phyloP scores from a whole-genome alignment of 2,329 filamentous ascomycete species.

The Fusarium poae region DNA sequence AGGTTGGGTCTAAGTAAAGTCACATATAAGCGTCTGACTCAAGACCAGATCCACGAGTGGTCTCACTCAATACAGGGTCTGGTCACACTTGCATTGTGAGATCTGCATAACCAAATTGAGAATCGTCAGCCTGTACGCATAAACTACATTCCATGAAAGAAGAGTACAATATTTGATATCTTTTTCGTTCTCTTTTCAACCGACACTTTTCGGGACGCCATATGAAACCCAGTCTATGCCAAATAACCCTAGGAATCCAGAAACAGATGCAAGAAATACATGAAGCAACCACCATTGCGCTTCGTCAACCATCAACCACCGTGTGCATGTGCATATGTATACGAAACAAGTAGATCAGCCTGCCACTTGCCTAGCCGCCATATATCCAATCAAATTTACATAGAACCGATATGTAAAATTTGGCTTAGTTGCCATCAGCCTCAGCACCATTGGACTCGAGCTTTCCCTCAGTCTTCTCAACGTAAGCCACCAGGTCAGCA shows the following conservation, averaged over 20 bases:
- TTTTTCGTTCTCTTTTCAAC: conserved; percentile 34
- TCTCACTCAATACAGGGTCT: neutral
- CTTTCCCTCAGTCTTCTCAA: conserved; percentile 81
- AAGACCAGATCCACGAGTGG: neutral
- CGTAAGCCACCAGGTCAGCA: conserved; percentile 84
- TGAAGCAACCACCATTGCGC: conserved; percentile 24
- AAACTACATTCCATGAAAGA: neutral
- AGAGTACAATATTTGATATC: conserved; percentile 18
- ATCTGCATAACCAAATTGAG: neutral
- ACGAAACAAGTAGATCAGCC: conserved; percentile 11
- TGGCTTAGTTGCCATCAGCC: conserved; percentile 39
- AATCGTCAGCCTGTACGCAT: neutral
- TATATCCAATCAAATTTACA: conserved; percentile 7
- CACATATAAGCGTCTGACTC: neutral
- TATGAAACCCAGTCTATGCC: conserved; percentile 40
- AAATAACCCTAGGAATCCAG: conserved; percentile 40
- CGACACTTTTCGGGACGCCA: conserved; percentile 42
- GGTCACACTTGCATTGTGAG: neutral
- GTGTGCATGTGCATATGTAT: conserved; percentile 18
- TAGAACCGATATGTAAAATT: neutral
- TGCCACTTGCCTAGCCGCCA: conserved; percentile 2
- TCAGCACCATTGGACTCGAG: conserved; percentile 56
- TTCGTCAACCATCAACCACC: conserved; percentile 15
- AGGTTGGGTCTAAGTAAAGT: too few relatives aligned
- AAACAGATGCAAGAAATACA: conserved; percentile 42